Evolutionary conservation across 768 basidiomycete genomes (phyloP), one percentile per base, ranked within the genome.

Genomic region (Pulveroboletus sp.): DNA sequence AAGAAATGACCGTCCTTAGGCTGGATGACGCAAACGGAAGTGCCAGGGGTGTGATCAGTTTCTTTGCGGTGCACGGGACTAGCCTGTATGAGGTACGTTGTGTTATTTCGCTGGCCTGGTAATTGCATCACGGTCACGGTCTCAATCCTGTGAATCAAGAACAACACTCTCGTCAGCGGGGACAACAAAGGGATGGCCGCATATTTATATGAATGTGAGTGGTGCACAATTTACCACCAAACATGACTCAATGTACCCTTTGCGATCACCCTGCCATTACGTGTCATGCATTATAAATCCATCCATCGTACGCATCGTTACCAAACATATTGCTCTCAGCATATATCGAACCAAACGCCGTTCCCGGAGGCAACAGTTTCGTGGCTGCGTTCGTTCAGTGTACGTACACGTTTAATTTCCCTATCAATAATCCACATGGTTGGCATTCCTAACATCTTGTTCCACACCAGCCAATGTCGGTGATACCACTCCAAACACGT

Each of bases 171-270:
- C n/a, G 77, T 90, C 26, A 89, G 86, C 64, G 68, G 76, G 4
- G 89, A 90, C 66, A 90, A 90, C 71, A 90, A 91, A 64, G 89
- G 89, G 34, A 89, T 90, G 86, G 86, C 88, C 4, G 86, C 86
- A 8, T 84, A 79, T 64, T 63, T 89, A 16, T 91, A 87, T 52
- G 89, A 90, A 74, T 70, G 84, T 85, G 50, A 43, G 76, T 48
- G 1, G 43, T 32, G 16, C 9, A 24, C 20, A n/a, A 24, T 42
- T 45, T 43, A 16, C 13, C 27, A 26, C 19, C 13, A 1, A 12
- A n/a, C 24, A 5, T 30, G 37, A 34, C 44, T 36, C 14, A 37
- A 27, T 5, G 22, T 20, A 11, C 23, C 45, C 36, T 9, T 24
- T 6, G 12, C 13, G 8, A 13, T 30, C 23, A 22, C 42, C 9